Evolutionary conservation across 345 rosid genomes (phyloP).

Genomic region (Hibiscus syriacus): DNA sequence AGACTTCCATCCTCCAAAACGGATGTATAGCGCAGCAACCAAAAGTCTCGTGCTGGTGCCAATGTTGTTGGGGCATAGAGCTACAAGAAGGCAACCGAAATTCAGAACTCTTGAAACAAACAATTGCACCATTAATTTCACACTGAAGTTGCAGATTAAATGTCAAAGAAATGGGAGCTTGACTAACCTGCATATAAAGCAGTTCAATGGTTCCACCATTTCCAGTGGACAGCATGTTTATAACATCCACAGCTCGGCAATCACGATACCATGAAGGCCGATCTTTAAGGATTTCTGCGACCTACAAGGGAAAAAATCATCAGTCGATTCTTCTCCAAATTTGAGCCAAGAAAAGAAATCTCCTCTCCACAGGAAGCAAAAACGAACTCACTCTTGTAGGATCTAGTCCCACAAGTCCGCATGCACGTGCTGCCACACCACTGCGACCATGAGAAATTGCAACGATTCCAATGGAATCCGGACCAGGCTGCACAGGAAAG

Average conservation of each 20-base stretch:
- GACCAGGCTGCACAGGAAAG: slow-evolving; percentile 78
- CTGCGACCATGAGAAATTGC: slow-evolving; percentile 99
- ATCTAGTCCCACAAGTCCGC: slow-evolving; percentile 96
- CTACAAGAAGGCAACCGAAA: slow-evolving; percentile 21
- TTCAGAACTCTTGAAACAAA: background rate
- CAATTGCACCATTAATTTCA: background rate
- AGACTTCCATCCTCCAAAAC: slow-evolving; percentile 96
- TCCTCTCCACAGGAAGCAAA: background rate
- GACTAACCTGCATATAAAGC: slow-evolving; percentile 88
- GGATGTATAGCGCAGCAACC: slow-evolving; percentile 95
- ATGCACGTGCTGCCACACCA: slow-evolving; percentile 98
- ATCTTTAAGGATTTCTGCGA: slow-evolving; percentile 96
- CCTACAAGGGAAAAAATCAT: slow-evolving; percentile 33
- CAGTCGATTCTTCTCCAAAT: background rate
- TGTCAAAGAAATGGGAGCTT: background rate
- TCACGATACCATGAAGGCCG: slow-evolving; percentile 87
- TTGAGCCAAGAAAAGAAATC: background rate
- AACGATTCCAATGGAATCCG: slow-evolving; percentile 99
- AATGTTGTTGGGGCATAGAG: slow-evolving; percentile 92
- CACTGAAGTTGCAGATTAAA: background rate
- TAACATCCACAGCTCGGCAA: slow-evolving; percentile 83
- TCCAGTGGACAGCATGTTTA: slow-evolving; percentile 78
- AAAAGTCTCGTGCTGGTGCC: slow-evolving; percentile 98
- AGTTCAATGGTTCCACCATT: slow-evolving; percentile 96
- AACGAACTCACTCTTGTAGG: slow-evolving; percentile 74